Conservation (phyloP, 306 rosid species). For the Lathyrus aphaca region DNA sequence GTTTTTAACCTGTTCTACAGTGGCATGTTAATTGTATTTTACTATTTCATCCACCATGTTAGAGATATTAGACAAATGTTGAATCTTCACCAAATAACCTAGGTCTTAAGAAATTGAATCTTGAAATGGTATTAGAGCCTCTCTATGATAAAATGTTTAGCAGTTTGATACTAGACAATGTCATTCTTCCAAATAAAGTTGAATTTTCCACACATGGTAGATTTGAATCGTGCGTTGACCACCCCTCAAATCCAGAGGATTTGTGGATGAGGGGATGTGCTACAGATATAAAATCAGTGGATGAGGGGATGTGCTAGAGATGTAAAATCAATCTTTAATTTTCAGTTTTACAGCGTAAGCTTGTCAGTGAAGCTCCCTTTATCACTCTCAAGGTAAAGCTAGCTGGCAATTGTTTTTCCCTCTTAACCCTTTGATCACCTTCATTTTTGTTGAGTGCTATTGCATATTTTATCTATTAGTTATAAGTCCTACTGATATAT, state of each 20-base stretch:
- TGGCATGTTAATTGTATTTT: slow-evolving; percentile 30
- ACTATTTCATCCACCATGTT: slow-evolving; percentile 29
- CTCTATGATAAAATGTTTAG: slow-evolving; percentile 27
- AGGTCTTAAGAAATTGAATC: slow-evolving; percentile 13
- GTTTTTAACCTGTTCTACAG: slow-evolving; percentile 18
- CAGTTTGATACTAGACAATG: slow-evolving; percentile 4
- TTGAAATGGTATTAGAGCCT: slow-evolving; percentile 19
- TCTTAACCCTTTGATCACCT: slow-evolving; percentile 10
- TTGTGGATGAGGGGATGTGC: slow-evolving; percentile 9
- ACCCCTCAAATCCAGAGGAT: slow-evolving; percentile 8
- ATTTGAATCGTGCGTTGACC: slow-evolving; percentile 6
- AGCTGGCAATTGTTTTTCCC: slow-evolving; percentile 2
- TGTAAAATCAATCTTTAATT: slow-evolving; percentile 27
- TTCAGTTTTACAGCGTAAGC: slow-evolving; percentile 11
- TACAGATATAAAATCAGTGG: slow-evolving; percentile 24
- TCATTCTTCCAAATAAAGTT: slow-evolving; percentile 9
- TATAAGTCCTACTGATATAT: slow-evolving; percentile 24
- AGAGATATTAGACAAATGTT: slow-evolving; percentile 31
- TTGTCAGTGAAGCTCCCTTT: slow-evolving; percentile 20
- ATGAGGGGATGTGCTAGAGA: slow-evolving; percentile 20
- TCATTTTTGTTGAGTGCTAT: slow-evolving; percentile 19
- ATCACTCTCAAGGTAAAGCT: slow-evolving; percentile 12
- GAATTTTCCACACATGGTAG: slow-evolving; percentile 8
- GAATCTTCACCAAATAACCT: slow-evolving; percentile 19
- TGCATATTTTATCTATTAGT: slow-evolving; percentile 15